phyloP scores from a whole-genome alignment of 768 basidiomycete genomes.

The Hypholoma sublateritium region DNA sequence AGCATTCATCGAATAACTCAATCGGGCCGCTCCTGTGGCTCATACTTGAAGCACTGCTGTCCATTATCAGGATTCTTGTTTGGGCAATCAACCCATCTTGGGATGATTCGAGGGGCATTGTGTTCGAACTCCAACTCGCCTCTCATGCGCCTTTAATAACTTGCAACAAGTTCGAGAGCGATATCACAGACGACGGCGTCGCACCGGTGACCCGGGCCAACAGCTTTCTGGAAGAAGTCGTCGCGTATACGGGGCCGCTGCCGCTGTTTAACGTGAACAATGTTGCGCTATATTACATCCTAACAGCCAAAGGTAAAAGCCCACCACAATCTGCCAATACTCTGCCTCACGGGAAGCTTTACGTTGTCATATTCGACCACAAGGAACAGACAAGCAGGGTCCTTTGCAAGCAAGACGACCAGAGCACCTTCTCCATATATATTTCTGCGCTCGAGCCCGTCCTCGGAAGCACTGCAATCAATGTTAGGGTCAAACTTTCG shows the following conservation, averaged over 20 bases:
- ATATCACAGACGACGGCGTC: not conserved
- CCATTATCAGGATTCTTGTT: slow-evolving; percentile 9
- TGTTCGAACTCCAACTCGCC: slow-evolving; percentile 5
- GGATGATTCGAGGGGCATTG: slow-evolving; percentile 9
- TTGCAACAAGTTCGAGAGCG: slow-evolving; percentile 4
- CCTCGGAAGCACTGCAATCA: not conserved
- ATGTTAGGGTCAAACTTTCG: slow-evolving; percentile 1
- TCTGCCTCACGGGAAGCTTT: slow-evolving; percentile 3
- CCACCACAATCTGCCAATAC: not conserved
- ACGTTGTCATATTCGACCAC: slow-evolving; percentile 7
- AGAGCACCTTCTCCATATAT: slow-evolving; percentile 1
- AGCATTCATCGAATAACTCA: not conserved
- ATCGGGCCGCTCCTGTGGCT: slow-evolving; percentile 12
- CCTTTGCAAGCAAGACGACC: not conserved
- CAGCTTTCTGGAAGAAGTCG: slow-evolving; percentile 7
- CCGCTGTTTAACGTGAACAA: slow-evolving; percentile 3
- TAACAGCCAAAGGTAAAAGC: not conserved
- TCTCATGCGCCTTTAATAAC: slow-evolving; percentile 8
- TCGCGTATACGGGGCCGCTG: slow-evolving; percentile 8
- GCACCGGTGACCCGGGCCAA: not conserved
- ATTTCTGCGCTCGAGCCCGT: not conserved
- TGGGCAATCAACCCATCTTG: slow-evolving; percentile 13
- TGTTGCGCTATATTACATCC: slow-evolving; percentile 7
- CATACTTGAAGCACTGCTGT: slow-evolving; percentile 8
- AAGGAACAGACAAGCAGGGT: slow-evolving; percentile 12